Conservation (phyloP, 2,329 filamentous ascomycete species). For the Trichophyton equinum region DNA sequence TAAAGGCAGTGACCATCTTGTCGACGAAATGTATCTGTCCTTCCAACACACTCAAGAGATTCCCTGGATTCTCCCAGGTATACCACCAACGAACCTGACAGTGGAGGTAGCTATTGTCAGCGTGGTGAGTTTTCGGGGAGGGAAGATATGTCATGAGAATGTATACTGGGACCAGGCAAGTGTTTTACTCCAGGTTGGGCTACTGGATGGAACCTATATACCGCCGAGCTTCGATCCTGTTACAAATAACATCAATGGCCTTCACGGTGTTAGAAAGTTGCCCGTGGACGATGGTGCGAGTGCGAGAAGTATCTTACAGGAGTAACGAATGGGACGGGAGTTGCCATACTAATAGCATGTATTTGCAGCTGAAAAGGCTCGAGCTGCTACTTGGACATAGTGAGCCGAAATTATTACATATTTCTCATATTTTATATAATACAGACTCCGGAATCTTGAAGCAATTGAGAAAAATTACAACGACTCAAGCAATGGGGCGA, state of each 20-base stretch:
- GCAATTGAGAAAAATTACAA: neutral
- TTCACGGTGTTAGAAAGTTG: constrained; percentile 17
- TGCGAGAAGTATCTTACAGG: constrained; percentile 22
- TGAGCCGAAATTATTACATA: neutral
- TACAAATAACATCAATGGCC: constrained; percentile 9
- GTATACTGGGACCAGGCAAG: constrained; percentile 53
- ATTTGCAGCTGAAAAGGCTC: neutral
- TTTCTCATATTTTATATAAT: neutral
- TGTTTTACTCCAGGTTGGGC: constrained; percentile 46
- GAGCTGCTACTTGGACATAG: neutral
- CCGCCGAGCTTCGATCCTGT: constrained; percentile 30
- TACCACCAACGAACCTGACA: constrained; percentile 43
- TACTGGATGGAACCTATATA: constrained; percentile 43
- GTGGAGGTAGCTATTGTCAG: constrained; percentile 47
- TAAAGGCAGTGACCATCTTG: constrained; percentile 45
- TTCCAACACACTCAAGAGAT: constrained; percentile 46
- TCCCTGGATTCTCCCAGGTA: constrained; percentile 47
- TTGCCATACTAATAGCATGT: neutral
- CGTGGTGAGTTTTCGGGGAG: constrained; percentile 42
- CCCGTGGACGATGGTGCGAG: constrained; percentile 27
- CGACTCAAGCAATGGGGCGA: constrained; percentile 10
- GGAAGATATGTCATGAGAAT: constrained; percentile 42
- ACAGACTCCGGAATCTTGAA: neutral
- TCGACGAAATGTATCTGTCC: constrained; percentile 46
- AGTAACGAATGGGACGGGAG: constrained; percentile 1